These are phyloP conservation scores for bread wheat (Triticum aestivum) DNA, from an alignment of 176 grass and related monocot genomes.

Conservation along the genomic window IWGSC_CS_RefSeq_v2.1 NC_057795.1:168511745-168512244, in stretches of 20 bases:
- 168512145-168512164: not conserved
- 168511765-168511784: slow-evolving; percentile 94
- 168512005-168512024: not conserved
- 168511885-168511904: slow-evolving; percentile 46
- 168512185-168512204: not conserved
- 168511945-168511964: not conserved
- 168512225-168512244: not conserved
- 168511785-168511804: slow-evolving; percentile 65
- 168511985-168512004: not conserved
- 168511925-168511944: not conserved
- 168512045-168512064: not conserved
- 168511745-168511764: slow-evolving; percentile 36
- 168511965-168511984: not conserved
- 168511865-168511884: slow-evolving; percentile 50
- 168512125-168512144: not conserved
- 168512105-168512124: not conserved
- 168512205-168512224: not conserved
- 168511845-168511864: slow-evolving; percentile 55
- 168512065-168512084: not conserved
- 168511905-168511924: not conserved
- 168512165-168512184: not conserved
- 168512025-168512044: not conserved
- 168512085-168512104: not conserved
- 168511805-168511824: slow-evolving; percentile 47
- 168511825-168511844: slow-evolving; percentile 40